Evolutionary conservation across 768 basidiomycete genomes (phyloP).

Genomic region (Tephrocybe rancida): DNA sequence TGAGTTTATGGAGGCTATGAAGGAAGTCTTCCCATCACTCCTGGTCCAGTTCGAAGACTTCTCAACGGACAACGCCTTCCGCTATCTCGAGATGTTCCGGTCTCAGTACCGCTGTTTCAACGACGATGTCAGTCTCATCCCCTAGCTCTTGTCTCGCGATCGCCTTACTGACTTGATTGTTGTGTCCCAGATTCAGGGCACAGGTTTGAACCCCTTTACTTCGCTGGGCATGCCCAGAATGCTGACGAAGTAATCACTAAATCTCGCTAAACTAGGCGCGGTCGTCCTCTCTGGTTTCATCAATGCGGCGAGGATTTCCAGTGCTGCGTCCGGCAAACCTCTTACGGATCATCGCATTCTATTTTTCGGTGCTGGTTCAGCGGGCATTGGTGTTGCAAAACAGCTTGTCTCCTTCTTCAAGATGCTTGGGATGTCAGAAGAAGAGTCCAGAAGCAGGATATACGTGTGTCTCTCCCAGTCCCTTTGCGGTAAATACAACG

Average conservation of each 20-base stretch:
- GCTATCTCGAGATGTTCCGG: slow-evolving; percentile 67
- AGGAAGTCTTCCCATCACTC: slow-evolving; percentile 62
- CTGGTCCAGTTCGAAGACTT: slow-evolving; percentile 81
- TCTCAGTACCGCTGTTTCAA: slow-evolving; percentile 65
- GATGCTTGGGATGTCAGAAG: slow-evolving; percentile 60
- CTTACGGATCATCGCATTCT: slow-evolving; percentile 78
- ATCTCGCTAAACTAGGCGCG: slow-evolving; percentile 42
- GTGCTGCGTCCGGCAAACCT: slow-evolving; percentile 52
- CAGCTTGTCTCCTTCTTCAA: slow-evolving; percentile 85
- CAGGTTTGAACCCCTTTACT: slow-evolving; percentile 33
- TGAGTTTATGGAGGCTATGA: slow-evolving; percentile 73
- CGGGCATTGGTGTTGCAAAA: slow-evolving; percentile 87
- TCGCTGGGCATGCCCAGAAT: slow-evolving; percentile 2
- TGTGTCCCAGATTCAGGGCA: slow-evolving; percentile 60
- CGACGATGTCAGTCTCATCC: slow-evolving; percentile 60
- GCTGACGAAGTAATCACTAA: slow-evolving; percentile 5
- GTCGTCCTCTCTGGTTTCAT: slow-evolving; percentile 78
- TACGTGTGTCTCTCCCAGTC: slow-evolving; percentile 48
- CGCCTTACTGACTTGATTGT: background rate
- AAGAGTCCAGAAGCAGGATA: slow-evolving; percentile 67
- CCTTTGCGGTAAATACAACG: background rate
- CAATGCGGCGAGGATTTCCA: slow-evolving; percentile 67
- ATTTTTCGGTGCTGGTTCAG: slow-evolving; percentile 90
- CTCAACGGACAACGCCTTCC: slow-evolving; percentile 78
- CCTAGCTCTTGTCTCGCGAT: background rate